These are phyloP conservation scores for Verticillium tricorpus DNA, from an alignment of 2,329 filamentous ascomycete genomes.

Conservation along the genomic window DNA sequence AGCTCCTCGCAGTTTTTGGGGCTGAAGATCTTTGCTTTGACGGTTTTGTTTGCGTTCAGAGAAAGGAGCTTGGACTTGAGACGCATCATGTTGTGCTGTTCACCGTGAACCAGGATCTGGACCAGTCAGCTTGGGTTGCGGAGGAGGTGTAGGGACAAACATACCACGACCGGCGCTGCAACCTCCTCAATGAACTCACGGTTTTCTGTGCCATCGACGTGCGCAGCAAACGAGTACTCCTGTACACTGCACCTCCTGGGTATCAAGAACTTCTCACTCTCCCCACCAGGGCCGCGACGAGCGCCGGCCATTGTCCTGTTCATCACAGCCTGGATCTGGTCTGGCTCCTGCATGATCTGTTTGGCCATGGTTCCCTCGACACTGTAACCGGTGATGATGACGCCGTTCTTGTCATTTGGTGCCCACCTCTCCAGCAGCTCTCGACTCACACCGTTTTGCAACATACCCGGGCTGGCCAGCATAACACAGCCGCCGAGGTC, in stretches of 20 bases:
- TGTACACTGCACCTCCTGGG: constrained; percentile 88
- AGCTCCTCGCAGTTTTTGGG: constrained; percentile 94
- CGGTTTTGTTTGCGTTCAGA: constrained; percentile 76
- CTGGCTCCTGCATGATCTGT: constrained; percentile 89
- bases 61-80: constrained; percentile 91
- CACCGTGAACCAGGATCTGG: constrained; percentile 92
- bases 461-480: constrained; percentile 96
- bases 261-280: constrained; percentile 86
- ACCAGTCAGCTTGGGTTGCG: not conserved
- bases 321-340: constrained; percentile 93
- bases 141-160: constrained; percentile 29
- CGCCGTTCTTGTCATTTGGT: constrained; percentile 93
- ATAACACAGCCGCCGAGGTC: constrained; percentile 95
- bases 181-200: constrained; percentile 96
- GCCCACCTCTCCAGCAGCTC: constrained; percentile 94
- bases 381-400: constrained; percentile 97
- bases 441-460: constrained; percentile 92
- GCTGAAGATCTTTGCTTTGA: constrained; percentile 87
- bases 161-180: constrained; percentile 82
- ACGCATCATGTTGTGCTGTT: constrained; percentile 97
- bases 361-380: constrained; percentile 99
- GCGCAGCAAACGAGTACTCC: constrained; percentile 92
- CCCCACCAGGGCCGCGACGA: constrained; percentile 58
- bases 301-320: constrained; percentile 63
- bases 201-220: constrained; percentile 95